Base-by-base conservation (phyloP, 2,329 filamentous ascomycete species). In the Tolypocladium amazonense region DNA sequence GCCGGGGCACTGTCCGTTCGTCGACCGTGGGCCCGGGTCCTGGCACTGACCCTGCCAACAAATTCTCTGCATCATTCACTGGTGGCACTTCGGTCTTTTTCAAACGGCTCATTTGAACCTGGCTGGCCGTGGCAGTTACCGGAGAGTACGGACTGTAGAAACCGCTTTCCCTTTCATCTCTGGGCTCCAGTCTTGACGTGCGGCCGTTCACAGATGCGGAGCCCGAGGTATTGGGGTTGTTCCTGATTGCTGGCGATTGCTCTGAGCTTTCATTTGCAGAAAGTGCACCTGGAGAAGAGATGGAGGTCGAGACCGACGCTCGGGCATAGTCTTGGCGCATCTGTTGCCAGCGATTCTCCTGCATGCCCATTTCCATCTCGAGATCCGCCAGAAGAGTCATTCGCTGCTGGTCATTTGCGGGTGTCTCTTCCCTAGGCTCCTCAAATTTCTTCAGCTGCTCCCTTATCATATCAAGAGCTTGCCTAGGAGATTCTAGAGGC, bases 311-410 rank as follows among this genome's bases (percentile, higher is more conserved):
- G 47, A 79, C 67, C 7, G 82, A 84, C 64, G 81, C 77, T 60
- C 78, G 77, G 58, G 75, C 72, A 47, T 85, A 68, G 43, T 79
- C 77, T 33, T 78, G 72, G 60, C 83, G 82, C 72, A 87, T 78
- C 56, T 79, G 73, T 59, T 81, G 78, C 85, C 85, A 88, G 63
- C 81, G 79, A 58, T 76, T 76, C 66, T 85, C 82, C 66, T 88
- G 81, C 63, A 77, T 70, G 0, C 79, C 82, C 78, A 88, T 83
- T 69, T 88, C 85, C 62, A 74, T 75, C 66, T 88, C 85, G 1
- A 88, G 72, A 61, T 84, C 80, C 38, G 82, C 79, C 1, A 88
- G 72, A 3, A 86, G 74, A 39, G 75, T 76, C 60, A 81, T 71
- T 35, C 77, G 74, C 59, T 75, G 74, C 18, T 73, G 71, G 35